A percentile compares a stretch with the other conserved stretches of the same genome.
phyloP scores from a whole-genome alignment of 495 filamentous ascomycete genomes.

The Xylaria telfairii region DNA sequence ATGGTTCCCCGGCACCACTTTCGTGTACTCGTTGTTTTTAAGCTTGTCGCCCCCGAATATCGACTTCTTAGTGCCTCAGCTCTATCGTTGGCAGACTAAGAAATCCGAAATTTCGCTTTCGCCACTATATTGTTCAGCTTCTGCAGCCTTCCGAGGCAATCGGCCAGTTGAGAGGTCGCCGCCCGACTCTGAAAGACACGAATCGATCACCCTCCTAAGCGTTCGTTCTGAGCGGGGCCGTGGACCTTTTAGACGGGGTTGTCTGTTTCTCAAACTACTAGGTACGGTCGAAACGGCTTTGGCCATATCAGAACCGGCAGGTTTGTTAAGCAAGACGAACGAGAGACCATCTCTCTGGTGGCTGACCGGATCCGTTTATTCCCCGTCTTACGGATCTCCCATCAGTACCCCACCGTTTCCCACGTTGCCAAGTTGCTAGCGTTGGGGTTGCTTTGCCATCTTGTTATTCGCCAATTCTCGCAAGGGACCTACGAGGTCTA shows the following conservation, averaged over 20 bases:
- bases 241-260: constrained; percentile 4
- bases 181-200: neutral
- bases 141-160: constrained; percentile 25
- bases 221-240: neutral
- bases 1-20: neutral
- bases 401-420: constrained; percentile 24
- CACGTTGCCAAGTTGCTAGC: constrained; percentile 22
- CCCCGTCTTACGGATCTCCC: constrained; percentile 17
- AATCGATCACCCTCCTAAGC: neutral
- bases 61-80: neutral
- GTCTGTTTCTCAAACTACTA: neutral
- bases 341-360: neutral
- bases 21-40: neutral
- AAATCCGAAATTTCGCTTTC: neutral
- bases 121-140: neutral
- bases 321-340: neutral
- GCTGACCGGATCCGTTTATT: constrained; percentile 24
- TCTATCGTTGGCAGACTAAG: neutral
- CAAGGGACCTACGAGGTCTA: constrained; percentile 5
- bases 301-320: constrained; percentile 5
- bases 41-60: neutral
- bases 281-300: neutral
- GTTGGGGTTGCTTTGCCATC: constrained; percentile 13
- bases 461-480: constrained; percentile 26
- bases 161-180: neutral